Percentiles rank a stretch among this genome's conserved stretches.
Conservation (phyloP, 2,329 filamentous ascomycete species). For the Aspergillus felis region DNA sequence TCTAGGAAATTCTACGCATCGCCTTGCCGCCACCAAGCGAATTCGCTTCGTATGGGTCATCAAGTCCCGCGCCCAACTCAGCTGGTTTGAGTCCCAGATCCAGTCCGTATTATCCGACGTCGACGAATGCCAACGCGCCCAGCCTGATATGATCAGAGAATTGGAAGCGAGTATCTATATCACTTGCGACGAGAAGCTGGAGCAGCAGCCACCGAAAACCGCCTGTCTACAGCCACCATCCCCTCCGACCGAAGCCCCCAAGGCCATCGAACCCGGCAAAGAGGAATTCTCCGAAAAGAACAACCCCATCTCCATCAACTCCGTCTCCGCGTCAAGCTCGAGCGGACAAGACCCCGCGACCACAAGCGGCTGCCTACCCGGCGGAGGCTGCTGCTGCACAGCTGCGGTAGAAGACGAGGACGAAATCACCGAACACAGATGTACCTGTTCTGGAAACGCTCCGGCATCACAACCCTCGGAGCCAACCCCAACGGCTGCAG, state of each 20-base stretch:
- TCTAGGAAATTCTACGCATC: constrained; percentile 7
- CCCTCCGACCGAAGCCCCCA: background rate
- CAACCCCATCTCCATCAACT: constrained; percentile 19
- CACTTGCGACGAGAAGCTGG: constrained; percentile 50
- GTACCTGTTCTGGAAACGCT: constrained; percentile 34
- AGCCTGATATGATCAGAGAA: constrained; percentile 35
- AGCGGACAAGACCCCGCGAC: background rate
- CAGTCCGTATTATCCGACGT: constrained; percentile 44
- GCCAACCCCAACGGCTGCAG: background rate
- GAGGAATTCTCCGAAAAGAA: constrained; percentile 18
- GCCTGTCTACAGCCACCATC: background rate
- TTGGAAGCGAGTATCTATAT: constrained; percentile 53
- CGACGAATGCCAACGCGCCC: constrained; percentile 28
- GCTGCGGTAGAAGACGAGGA: constrained; percentile 46
- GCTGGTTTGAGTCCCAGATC: constrained; percentile 53
- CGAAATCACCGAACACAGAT: constrained; percentile 28
- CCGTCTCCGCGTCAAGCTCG: background rate
- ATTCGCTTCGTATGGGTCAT: constrained; percentile 58
- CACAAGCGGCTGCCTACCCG: constrained; percentile 20
- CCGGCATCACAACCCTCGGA: constrained; percentile 2
- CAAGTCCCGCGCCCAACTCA: constrained; percentile 50
- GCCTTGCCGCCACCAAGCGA: constrained; percentile 43
- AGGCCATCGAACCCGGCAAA: background rate
- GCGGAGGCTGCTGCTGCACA: constrained; percentile 48
- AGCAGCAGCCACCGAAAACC: constrained; percentile 13